These are phyloP conservation scores for Pseudogymnoascus sp. DNA, from an alignment of 2,329 filamentous ascomycete genomes.

Conservation along the genomic window DNA sequence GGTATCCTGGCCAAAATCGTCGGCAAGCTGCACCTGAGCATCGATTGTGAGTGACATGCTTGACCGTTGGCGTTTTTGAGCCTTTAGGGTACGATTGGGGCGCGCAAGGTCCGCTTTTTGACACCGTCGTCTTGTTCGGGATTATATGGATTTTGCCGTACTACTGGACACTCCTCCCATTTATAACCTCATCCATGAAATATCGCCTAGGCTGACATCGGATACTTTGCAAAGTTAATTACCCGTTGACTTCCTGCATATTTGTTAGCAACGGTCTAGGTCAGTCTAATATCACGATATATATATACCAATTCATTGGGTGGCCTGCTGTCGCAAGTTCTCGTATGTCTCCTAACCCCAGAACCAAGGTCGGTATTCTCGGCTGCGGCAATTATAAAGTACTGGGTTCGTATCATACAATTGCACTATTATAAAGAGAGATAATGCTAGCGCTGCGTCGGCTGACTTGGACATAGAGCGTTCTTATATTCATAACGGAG, in stretches of 20 bases:
- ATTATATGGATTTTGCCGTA: conserved; percentile 24
- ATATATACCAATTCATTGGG: conserved; percentile 9
- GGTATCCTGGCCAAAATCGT: conserved; percentile 29
- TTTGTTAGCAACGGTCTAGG: conserved; percentile 5
- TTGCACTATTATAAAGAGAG: conserved; percentile 8
- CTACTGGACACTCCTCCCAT: conserved; percentile 25
- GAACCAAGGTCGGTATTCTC: conserved; percentile 8
- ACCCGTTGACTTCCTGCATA: conserved; percentile 5
- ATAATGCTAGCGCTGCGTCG: conserved; percentile 8
- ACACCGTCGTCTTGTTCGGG: conserved; percentile 25
- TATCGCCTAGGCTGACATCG: conserved; percentile 20
- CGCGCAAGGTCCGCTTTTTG: neutral
- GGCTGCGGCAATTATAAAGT: conserved; percentile 3
- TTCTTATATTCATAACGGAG: conserved; percentile 6
- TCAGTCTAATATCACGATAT: conserved; percentile 7
- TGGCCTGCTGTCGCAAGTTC: conserved; percentile 8
- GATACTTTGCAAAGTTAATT: conserved; percentile 13
- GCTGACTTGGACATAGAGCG: conserved; percentile 1
- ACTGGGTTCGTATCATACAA: neutral
- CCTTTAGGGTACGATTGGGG: neutral
- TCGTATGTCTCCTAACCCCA: neutral
- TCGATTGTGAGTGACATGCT: conserved; percentile 31
- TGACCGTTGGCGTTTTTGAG: conserved; percentile 27
- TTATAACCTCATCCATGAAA: conserved; percentile 21
- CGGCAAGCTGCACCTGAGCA: conserved; percentile 28